Evolutionary conservation across 495 filamentous ascomycete genomes (phyloP).

Genomic region (Cercophora samala): DNA sequence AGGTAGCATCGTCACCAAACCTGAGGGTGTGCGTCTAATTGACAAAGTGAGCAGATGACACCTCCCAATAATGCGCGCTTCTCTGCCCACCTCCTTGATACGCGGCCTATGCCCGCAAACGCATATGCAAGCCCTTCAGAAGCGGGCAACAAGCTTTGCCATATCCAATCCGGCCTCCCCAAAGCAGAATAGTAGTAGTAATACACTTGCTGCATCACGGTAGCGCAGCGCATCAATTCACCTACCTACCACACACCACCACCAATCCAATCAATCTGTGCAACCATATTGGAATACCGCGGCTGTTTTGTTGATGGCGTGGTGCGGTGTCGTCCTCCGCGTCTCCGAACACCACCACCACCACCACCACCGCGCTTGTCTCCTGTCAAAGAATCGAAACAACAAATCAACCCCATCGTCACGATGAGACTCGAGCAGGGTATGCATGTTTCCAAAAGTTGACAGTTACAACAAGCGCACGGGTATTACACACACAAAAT

Average conservation of each 20-base stretch:
- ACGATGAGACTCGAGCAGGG: background rate
- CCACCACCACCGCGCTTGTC: background rate
- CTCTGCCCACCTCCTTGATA: background rate
- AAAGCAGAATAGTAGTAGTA: background rate
- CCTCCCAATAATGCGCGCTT: background rate
- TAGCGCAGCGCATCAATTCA: constrained; percentile 2
- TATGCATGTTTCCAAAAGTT: too few relatives aligned
- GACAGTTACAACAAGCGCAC: background rate
- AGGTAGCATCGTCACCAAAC: background rate
- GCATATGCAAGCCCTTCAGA: background rate
- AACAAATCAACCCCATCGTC: background rate
- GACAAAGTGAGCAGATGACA: background rate
- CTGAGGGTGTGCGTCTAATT: background rate
- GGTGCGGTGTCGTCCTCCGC: background rate
- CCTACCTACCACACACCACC: background rate
- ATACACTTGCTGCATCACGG: background rate
- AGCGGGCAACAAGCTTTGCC: background rate
- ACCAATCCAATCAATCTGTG: background rate
- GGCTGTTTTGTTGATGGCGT: background rate
- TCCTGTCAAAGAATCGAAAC: background rate
- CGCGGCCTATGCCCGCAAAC: background rate
- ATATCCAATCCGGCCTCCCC: background rate
- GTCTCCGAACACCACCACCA: constrained; percentile 6
- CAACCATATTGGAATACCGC: background rate
- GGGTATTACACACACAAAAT: background rate